Base-by-base conservation (phyloP, 2,329 filamentous ascomycete species). In the Colletotrichum navitas region DNA sequence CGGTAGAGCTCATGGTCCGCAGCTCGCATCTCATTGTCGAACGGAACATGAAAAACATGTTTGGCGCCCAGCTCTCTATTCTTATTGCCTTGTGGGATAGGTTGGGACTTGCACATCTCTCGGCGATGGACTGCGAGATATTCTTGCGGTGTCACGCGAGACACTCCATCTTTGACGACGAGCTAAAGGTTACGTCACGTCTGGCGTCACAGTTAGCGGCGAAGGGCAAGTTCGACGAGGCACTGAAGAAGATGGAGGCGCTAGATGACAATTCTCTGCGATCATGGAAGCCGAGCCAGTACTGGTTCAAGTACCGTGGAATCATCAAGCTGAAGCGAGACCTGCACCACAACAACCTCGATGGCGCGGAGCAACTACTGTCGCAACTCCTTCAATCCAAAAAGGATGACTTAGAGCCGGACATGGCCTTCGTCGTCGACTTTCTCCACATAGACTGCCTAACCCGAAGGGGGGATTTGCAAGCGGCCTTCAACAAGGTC, bases 21-120 rank as follows among this genome's bases (percentile, higher is more conserved):
- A 93, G 93, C 74, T 94, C 93, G 0, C 93, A 96, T 76, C 84
- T 97, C 36, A 92, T 94, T 72, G 86, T 95, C n/a, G 91, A 91
- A 67, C 92, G 92, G 75, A 91, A 93, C 74, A 87, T 96, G 77
- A 89, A 88, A 76, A 89, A 86, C 76, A 91, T 93, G 80, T 89
- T 94, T 75, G 93, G 93, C 0, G 88, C 91, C 0, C 91, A 95
- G 74, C 87, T 94, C 71, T 86, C 94, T 3, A 86, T 97, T 52
- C 87, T 89, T 59, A 91, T 92, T 39, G 87, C 93, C 0, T 80
- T 96, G 1, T 97, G 93, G 87, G 90, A 91, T 63, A 88, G 95
- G 47, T 86, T 97, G 41, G 95, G 94, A 78, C 81, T 87, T 68
- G 78, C 85, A 0, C 83, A 84, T 34, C 78, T 90, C 75, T 87